A percentile compares a stretch with the other conserved stretches of the same genome.
These are phyloP conservation scores for Polygonum aviculare DNA, from an alignment of 148 eudicot species.

Conservation along the genomic window DNA sequence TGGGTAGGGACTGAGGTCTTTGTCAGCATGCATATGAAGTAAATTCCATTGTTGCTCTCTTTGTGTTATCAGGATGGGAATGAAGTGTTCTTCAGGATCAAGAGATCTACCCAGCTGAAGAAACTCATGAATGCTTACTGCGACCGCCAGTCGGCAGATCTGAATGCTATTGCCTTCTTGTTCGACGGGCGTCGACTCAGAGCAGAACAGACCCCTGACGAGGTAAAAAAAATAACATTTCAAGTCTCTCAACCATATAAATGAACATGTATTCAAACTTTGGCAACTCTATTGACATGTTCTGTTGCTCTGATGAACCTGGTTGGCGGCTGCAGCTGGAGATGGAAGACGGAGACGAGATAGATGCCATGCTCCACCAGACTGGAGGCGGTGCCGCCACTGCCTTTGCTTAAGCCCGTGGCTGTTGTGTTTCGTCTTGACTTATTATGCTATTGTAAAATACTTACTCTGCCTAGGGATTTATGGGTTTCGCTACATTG, in stretches of 20 bases:
- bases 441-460: not conserved
- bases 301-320: not conserved
- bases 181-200: slow-evolving; percentile 27
- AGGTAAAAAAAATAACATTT: slow-evolving; percentile 7
- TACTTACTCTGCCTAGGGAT: not conserved
- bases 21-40: no score
- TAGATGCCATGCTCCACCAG: slow-evolving; percentile 27
- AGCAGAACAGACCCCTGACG: slow-evolving; percentile 25
- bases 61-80: slow-evolving; percentile 12
- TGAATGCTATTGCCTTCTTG: slow-evolving; percentile 18
- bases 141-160: slow-evolving; percentile 21
- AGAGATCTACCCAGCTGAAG: slow-evolving; percentile 21
- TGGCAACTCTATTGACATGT: not conserved
- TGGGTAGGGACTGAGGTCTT: no score
- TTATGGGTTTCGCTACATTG: not conserved
- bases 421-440: not conserved
- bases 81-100: slow-evolving; percentile 23
- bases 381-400: slow-evolving; percentile 14
- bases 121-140: slow-evolving; percentile 27
- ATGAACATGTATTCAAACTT: not conserved
- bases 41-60: not conserved
- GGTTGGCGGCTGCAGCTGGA: slow-evolving; percentile 9
- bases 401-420: not conserved
- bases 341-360: slow-evolving; percentile 27
- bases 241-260: not conserved